Evolutionary conservation across 371 early-diverging fungal species (phyloP), one percentile per base, ranked within the genome.

Genomic region (Actinomortierella ambigua): DNA sequence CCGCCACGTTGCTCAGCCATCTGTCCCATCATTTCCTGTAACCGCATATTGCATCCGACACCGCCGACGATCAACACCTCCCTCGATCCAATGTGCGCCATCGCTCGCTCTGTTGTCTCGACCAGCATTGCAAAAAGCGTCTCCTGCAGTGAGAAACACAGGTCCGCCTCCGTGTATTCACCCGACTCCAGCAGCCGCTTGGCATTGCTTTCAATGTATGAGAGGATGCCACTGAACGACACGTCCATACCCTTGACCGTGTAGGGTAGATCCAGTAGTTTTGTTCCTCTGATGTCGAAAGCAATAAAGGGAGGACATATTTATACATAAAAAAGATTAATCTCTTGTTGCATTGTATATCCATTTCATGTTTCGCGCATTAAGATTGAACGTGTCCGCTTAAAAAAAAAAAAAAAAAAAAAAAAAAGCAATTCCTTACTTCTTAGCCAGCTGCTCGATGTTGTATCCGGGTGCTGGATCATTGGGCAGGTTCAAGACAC

Each of bases 161-260:
- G 81, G 66, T 99, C 99, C 28, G 93, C 95, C 26, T 88, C 85
- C 4, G 91, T 85, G 20, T 88, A 79, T 52, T 85, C 81, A 49
- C 85, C 85, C 26, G 77, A 82, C 15, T 81, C 80, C 6, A 85
- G 65, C n/a, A 89, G 75, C 26, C 82, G 85, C 54, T 87, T 83
- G 0, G 93, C 94, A 8, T 92, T 64, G n/a, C 77, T 73, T 68
- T 98, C 97, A 50, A 99, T 91, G 58, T 85, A 83, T 1, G 97
- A 90, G 44, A 99, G 79, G 39, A 99, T 95, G 5, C 99, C 99
- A 3, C 94, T 93, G 75, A 99, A 99, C 14, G 98, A 97, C n/a
- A 99, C 96, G 69, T 99, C 99, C 99, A 99, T 99, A 28, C 99
- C 99, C 76, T 99, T 99, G 66, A 99, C 99, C 0, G 91, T 84